phyloP scores from a whole-genome alignment of 2,329 filamentous ascomycete genomes.

The Alternaria gansuensis region DNA sequence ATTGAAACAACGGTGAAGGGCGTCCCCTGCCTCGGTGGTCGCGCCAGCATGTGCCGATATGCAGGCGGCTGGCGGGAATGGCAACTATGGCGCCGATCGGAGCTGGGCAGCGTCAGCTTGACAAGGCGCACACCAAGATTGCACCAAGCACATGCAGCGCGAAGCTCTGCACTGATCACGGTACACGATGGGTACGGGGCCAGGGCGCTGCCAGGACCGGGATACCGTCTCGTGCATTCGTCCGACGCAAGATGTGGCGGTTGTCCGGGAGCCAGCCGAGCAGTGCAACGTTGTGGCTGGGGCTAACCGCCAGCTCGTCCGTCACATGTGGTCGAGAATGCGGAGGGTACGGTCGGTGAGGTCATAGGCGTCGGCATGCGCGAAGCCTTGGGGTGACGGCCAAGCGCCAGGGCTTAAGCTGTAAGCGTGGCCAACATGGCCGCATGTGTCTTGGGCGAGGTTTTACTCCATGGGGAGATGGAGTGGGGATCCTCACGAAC shows the following conservation, averaged over 20 bases:
- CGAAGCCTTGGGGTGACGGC: constrained; percentile 13
- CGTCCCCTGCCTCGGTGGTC: constrained; percentile 9
- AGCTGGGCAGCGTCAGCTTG: constrained; percentile 10
- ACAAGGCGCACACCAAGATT: constrained; percentile 10
- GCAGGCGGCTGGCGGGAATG: constrained; percentile 14
- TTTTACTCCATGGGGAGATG: constrained; percentile 22
- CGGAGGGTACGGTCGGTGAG: constrained; percentile 6
- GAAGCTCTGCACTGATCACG: constrained; percentile 8
- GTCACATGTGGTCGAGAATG: constrained; percentile 4
- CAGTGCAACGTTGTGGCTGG: constrained; percentile 18
- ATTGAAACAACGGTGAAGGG: constrained; percentile 6
- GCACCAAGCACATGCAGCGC: constrained; percentile 9
- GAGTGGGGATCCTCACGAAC: constrained; percentile 18
- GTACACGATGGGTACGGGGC: constrained; percentile 1
- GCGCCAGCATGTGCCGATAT: constrained; percentile 9
- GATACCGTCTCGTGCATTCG: constrained; percentile 3
- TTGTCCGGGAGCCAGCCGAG: constrained; percentile 8
- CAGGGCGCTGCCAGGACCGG: neutral
- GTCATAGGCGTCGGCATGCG: constrained; percentile 19
- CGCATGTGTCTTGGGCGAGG: constrained; percentile 13
- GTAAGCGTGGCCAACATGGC: constrained; percentile 18
- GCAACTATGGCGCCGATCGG: constrained; percentile 12
- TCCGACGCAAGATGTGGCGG: neutral
- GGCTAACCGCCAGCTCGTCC: neutral
- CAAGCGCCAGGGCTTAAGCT: constrained; percentile 13